A percentile compares a stretch with the other conserved stretches of the same genome.
These are phyloP conservation scores for Tuber borchii DNA, from an alignment of 495 filamentous ascomycete genomes.

Conservation along the genomic window DNA sequence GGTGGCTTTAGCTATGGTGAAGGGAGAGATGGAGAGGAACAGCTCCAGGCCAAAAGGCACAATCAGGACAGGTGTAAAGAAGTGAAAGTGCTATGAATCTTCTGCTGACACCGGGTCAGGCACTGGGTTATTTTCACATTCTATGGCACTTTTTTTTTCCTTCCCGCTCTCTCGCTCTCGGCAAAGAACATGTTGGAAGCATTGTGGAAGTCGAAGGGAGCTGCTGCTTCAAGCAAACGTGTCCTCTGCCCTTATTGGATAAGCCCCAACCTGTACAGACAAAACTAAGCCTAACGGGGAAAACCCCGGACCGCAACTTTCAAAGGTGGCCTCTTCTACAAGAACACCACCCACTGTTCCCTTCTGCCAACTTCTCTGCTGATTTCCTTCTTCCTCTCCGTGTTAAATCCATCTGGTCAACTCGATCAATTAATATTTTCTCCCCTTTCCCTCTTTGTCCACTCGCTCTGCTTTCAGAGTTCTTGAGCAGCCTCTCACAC, in stretches of 20 bases:
- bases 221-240: conserved; percentile 22
- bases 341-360: conserved; percentile 31
- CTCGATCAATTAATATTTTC: conserved; percentile 18
- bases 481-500: conserved; percentile 11
- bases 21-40: neutral
- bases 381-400: conserved; percentile 14
- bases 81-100: neutral
- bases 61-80: neutral
- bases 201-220: neutral
- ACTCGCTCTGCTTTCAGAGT: conserved; percentile 9
- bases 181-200: neutral
- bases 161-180: neutral
- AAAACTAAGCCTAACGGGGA: conserved; percentile 24
- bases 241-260: conserved; percentile 27
- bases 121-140: neutral
- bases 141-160: neutral
- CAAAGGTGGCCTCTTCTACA: conserved; percentile 41
- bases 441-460: neutral
- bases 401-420: neutral
- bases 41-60: neutral
- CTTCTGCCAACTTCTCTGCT: conserved; percentile 15
- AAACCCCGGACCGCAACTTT: conserved; percentile 19
- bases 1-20: neutral
- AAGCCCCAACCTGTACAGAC: conserved; percentile 18
- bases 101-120: neutral